phyloP scores from a whole-genome alignment of 768 basidiomycete species.

The Melanogaster broomeanus region DNA sequence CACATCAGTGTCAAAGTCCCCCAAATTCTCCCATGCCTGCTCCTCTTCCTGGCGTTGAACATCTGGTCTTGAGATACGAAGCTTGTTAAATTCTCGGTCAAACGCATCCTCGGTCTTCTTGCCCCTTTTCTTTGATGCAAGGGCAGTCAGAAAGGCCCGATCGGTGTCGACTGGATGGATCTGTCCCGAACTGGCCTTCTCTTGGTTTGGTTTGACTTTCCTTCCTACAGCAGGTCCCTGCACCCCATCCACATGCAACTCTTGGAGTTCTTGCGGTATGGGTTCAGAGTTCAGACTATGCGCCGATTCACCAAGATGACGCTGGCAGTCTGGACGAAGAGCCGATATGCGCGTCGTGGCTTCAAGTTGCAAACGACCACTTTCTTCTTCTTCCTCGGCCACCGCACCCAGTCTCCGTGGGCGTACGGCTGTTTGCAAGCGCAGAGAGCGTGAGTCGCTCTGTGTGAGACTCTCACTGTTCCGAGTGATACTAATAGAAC shows the following conservation, averaged over 20 bases:
- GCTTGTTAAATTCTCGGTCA: slow-evolving; percentile 78
- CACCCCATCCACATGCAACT: not conserved
- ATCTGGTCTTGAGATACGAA: slow-evolving; percentile 70
- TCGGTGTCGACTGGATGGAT: slow-evolving; percentile 52
- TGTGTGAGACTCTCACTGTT: slow-evolving; percentile 28
- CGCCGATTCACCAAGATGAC: not conserved
- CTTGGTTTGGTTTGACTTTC: slow-evolving; percentile 6
- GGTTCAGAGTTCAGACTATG: not conserved
- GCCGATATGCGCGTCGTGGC: not conserved
- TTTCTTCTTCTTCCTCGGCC: slow-evolving; percentile 62
- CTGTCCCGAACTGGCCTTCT: slow-evolving; percentile 4
- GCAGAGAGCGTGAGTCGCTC: slow-evolving; percentile 18
- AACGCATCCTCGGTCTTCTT: slow-evolving; percentile 70
- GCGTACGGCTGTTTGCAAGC: slow-evolving; percentile 1
- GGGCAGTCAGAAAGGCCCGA: slow-evolving; percentile 64
- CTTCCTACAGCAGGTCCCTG: slow-evolving; percentile 29
- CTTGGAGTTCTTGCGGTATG: slow-evolving; percentile 1
- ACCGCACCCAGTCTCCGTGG: slow-evolving; percentile 34
- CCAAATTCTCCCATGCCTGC: slow-evolving; percentile 59
- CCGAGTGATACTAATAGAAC: slow-evolving; percentile 14
- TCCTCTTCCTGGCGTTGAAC: slow-evolving; percentile 48
- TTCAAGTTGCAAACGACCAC: slow-evolving; percentile 10
- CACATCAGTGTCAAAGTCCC: slow-evolving; percentile 62
- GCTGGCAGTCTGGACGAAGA: not conserved
- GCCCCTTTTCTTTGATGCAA: slow-evolving; percentile 70